Base-by-base conservation (phyloP, 148 eudicot genomes). In the Polygonum maritimum region DNA sequence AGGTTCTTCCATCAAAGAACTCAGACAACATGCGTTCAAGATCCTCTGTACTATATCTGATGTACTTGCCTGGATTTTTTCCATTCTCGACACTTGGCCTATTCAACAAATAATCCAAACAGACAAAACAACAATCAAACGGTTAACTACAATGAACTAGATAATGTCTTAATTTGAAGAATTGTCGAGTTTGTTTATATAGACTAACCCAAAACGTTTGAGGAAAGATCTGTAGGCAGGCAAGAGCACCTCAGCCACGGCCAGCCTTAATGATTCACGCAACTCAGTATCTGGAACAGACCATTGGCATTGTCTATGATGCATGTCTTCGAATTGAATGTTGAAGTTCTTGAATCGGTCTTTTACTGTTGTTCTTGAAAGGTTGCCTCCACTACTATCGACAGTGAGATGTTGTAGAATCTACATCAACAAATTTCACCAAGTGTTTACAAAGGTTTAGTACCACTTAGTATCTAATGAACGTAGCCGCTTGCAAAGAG, bases 301-400 rank as follows among this genome's bases (percentile, higher is more conserved):
- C 98, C 98, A 94, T 80, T 94, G 98, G 69, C 95, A 92, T 76
- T 94, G 97, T 80, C 93, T 81, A 76, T 94, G 96, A 84, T 94
- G 96, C 82, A 94, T 83, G 76, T 94, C 98, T 81, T 94, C 98
- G 60, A 94, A 94, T 74, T 85, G 91, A 38, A 84, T n/a, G 81
- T 94, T 94, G 87, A 94, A 94, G 52, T 86, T 86, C 83, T 90
- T 94, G 80, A 86, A 94, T 77, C 92, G 82, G 48, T 94, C 97
- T 84, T 94, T 94, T 31, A 94, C 81, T 82, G 62, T 81, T 79
- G 90, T 85, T 82, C 96, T 87, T 19, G 97, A 89, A 47, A 90
- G 82, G 13, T 48, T 72, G 2, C 36, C 75, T 0, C 35, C 52
- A 16, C 86, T 80, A n/a, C 86, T 80, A n/a, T 81, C 79, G 55